Conservation (phyloP, 1,284 basidiomycete genomes). For the Irpex sp. region DNA sequence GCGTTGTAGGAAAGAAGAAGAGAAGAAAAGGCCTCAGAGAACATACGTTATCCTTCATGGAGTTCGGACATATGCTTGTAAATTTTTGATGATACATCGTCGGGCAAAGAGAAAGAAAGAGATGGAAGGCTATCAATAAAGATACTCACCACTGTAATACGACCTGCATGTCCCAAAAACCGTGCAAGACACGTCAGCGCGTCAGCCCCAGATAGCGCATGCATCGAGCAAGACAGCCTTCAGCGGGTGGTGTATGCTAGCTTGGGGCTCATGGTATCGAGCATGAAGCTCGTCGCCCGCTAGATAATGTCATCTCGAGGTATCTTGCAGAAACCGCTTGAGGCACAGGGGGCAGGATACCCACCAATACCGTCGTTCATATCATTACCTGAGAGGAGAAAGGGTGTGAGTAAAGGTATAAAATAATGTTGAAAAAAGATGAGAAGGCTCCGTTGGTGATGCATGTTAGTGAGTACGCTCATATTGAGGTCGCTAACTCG, state of each 20-base stretch:
- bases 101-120: conserved; percentile 15
- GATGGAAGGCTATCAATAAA: neutral
- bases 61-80: conserved; percentile 62
- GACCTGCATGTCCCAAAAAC: no score
- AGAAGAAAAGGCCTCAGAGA: conserved; percentile 38
- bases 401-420: neutral
- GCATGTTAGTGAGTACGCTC: conserved; percentile 74
- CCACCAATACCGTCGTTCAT: neutral
- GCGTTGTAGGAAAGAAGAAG: neutral
- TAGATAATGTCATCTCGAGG: conserved; percentile 32
- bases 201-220: neutral
- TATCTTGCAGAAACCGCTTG: neutral
- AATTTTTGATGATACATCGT: conserved; percentile 37
- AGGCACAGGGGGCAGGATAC: conserved; percentile 1
- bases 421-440: conserved; percentile 7
- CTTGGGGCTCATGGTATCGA: conserved; percentile 23
- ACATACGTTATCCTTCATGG: conserved; percentile 43
- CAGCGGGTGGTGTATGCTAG: conserved; percentile 41
- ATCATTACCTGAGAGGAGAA: neutral
- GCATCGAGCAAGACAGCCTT: conserved; percentile 18
- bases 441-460: conserved; percentile 67
- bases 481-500: conserved; percentile 66
- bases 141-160: conserved; percentile 7
- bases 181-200: conserved; percentile 1
- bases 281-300: conserved; percentile 33